A percentile compares a stretch with the other conserved stretches of the same genome.
Conservation (phyloP, 2,329 filamentous ascomycete genomes). For the Metarhizium guizhouense region DNA sequence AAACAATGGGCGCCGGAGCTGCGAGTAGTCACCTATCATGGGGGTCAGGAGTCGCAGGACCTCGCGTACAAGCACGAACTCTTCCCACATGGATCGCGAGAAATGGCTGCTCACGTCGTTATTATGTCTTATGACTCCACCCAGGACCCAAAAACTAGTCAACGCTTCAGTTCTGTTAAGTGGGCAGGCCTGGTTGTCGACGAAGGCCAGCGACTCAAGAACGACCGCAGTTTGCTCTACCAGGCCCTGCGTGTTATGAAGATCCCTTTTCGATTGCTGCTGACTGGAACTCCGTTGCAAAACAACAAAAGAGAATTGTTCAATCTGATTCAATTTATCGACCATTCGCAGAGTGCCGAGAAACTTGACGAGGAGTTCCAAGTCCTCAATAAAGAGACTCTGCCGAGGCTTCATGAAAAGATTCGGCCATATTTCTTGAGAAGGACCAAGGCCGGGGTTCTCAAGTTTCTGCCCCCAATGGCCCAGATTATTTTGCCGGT, state of each 20-base stretch:
- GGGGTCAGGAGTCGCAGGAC: conserved; percentile 63
- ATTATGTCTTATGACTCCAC: conserved; percentile 93
- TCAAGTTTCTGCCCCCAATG: conserved; percentile 88
- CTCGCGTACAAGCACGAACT: conserved; percentile 78
- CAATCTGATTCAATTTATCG: conserved; percentile 92
- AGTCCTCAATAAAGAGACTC: conserved; percentile 73
- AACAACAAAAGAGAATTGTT: conserved; percentile 94
- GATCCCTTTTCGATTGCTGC: conserved; percentile 73
- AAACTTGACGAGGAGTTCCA: conserved; percentile 66
- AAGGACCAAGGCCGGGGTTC: conserved; percentile 81
- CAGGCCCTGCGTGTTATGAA: conserved; percentile 61
- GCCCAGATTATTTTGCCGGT: conserved; percentile 91
- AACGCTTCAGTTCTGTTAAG: conserved; percentile 58
- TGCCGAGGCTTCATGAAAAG: conserved; percentile 70
- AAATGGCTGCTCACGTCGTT: conserved; percentile 81
- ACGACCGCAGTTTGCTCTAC: conserved; percentile 79
- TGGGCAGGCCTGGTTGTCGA: conserved; percentile 91
- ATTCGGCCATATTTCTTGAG: conserved; percentile 65
- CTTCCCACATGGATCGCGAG: conserved; percentile 56
- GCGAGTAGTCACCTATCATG: conserved; percentile 88
- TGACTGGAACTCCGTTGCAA: conserved; percentile 88
- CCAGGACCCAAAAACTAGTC: conserved; percentile 58
- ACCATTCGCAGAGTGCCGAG: conserved; percentile 60
- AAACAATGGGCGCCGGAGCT: conserved; percentile 85
- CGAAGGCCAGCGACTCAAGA: conserved; percentile 92